Evolutionary conservation across 192 early-diverging fungal species (phyloP), one percentile per base, ranked within the genome.

Genomic region (Chytriomyces sp.): DNA sequence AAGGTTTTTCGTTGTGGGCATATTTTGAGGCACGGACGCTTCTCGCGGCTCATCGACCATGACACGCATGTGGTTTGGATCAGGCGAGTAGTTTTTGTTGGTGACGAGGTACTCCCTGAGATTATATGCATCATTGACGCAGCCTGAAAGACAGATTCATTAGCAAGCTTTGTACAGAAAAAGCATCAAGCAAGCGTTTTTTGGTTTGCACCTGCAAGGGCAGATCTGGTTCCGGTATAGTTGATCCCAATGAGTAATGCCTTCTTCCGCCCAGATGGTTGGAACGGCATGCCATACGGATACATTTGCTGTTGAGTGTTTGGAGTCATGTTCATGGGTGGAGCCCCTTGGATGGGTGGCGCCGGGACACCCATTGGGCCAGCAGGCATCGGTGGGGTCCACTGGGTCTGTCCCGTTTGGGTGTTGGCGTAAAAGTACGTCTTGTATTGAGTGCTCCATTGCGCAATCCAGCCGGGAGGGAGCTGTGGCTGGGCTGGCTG

Each of bases 1-100:
- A 44, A 89, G 87, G 76, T 89, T 89, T 10, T 78, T 67, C 13
- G 57, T 60, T 0, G 85, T 89, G 24, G 88, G 88, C 67, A 79
- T 72, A n/a, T 50, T 13, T 45, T 45, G 63, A 0, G 85, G 77
- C 44, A 79, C 79, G 18, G 53, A 49, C 43, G 81, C 72, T 57
- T 57, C 53, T 13, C 53, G 53, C 5, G 53, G 53, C 26, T 89
- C 87, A 47, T 89, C 87, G 13, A 79, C 79, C 46, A 89, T 50
- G 6, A 85, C 28, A 10, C 78, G 46, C 61, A 66, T 75, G 9
- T n/a, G 48, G 8, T 50, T 28, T 24, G 1, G 47, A 44, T 64
- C 61, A 16, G 63, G 67, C 50, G 78, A 80, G 53, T 89, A 77
- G 23, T 87, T 75, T 3, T 50, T 81, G 3, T 59, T 2, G 5